These are phyloP conservation scores for Suillus subalutaceus DNA, from an alignment of 768 basidiomycete genomes.

Conservation along the genomic window DNA sequence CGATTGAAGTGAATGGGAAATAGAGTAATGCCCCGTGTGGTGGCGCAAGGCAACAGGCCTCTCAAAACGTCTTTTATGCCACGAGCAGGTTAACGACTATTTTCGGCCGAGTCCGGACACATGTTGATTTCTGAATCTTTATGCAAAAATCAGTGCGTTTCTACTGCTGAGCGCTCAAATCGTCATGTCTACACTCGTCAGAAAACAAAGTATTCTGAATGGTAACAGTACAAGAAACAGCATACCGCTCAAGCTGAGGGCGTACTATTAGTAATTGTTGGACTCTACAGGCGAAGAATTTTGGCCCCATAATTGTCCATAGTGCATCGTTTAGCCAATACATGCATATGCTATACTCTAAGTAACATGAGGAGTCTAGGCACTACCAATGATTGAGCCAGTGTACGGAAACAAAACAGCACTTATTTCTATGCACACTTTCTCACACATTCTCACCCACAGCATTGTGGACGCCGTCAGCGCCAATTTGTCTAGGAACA, in stretches of 20 bases:
- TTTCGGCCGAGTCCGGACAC: neutral
- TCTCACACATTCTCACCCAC: neutral
- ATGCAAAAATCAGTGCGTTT: neutral
- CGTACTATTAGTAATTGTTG: neutral
- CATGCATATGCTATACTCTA: neutral
- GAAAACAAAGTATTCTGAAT: neutral
- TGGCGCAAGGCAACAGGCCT: conserved; percentile 4
- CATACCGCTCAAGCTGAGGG: neutral
- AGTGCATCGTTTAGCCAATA: neutral
- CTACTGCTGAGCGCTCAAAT: neutral
- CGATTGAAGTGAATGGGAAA: conserved; percentile 6
- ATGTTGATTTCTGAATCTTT: neutral
- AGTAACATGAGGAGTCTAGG: neutral
- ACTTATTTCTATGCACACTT: neutral
- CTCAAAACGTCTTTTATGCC: conserved; percentile 8
- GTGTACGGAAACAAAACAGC: neutral
- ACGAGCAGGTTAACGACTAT: conserved; percentile 3
- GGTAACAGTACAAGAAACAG: neutral
- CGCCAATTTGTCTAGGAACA: neutral
- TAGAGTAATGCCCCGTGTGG: neutral
- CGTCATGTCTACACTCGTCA: neutral
- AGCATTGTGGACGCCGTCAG: neutral
- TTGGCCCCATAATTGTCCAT: neutral
- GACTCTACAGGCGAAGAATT: neutral
- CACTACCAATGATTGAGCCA: neutral